Conservation (phyloP, 116 monocot genomes). For the Zostera marina region DNA sequence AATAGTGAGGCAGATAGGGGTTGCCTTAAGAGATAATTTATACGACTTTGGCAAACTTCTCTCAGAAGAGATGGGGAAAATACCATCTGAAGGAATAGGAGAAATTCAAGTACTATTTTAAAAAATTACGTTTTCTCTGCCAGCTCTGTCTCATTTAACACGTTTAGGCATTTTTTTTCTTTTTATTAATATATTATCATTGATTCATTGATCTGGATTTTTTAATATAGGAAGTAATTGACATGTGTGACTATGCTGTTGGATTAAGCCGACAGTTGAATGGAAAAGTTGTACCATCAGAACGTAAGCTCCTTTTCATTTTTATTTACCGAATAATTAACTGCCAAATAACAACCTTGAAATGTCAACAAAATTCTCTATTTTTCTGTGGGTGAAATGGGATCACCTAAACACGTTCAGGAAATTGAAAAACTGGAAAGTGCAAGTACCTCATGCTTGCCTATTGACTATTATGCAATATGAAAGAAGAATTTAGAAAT, state of each 20-base stretch:
- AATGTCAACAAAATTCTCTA: too few species aligned
- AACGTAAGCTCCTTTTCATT: conserved; percentile 38
- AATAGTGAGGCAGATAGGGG: conserved; percentile 89
- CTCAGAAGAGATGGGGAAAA: conserved; percentile 94
- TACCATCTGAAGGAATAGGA: conserved; percentile 89
- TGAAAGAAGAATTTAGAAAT: too few species aligned
- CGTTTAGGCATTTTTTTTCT: not conserved
- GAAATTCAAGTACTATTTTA: conserved; percentile 69
- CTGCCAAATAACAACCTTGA: not conserved
- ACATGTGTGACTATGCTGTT: conserved; percentile 97
- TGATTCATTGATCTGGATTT: not conserved
- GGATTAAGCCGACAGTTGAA: conserved; percentile 86
- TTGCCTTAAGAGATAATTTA: conserved; percentile 67
- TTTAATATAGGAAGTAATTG: conserved; percentile 72
- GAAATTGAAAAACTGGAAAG: too few species aligned
- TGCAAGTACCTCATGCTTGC: too few species aligned
- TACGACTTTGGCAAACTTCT: conserved; percentile 78
- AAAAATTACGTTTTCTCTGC: not conserved
- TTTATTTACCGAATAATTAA: not conserved
- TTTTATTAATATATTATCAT: too few species aligned
- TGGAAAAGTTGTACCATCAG: conserved; percentile 91
- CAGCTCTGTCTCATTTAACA: not conserved
- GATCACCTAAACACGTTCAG: too few species aligned
- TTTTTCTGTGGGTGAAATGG: too few species aligned
- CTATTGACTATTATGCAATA: too few species aligned